A percentile compares a stretch with the other conserved stretches of the same genome.
These are phyloP conservation scores for Casuarina cunninghamiana DNA, from an alignment of 306 rosid genomes.

Conservation along the genomic window DNA sequence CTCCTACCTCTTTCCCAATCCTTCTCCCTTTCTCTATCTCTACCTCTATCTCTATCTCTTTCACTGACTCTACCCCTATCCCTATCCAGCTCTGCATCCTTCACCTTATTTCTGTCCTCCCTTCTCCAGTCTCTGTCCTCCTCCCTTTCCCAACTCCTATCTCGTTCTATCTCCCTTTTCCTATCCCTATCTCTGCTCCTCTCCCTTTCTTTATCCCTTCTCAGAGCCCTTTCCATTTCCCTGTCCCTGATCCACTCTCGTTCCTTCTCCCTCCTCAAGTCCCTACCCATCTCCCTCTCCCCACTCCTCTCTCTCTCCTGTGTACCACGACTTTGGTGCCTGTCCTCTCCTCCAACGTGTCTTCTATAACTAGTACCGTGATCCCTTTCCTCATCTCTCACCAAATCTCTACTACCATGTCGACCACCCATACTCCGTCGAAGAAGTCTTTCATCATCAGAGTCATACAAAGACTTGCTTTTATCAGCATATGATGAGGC, in stretches of 20 bases:
- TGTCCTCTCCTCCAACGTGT: slow-evolving; percentile 24
- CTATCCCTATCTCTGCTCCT: slow-evolving; percentile 52
- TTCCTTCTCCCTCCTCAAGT: slow-evolving; percentile 36
- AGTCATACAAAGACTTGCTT: slow-evolving; percentile 31
- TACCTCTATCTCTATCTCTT: slow-evolving; percentile 29
- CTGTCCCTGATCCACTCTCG: slow-evolving; percentile 49
- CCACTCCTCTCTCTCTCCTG: slow-evolving; percentile 44
- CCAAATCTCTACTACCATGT: slow-evolving; percentile 29
- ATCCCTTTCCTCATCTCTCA: slow-evolving; percentile 55
- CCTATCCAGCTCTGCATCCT: slow-evolving; percentile 51
- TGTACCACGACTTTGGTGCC: slow-evolving; percentile 34
- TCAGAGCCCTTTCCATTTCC: slow-evolving; percentile 26
- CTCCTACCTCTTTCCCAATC: slow-evolving; percentile 33
- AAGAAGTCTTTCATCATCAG: slow-evolving; percentile 45
- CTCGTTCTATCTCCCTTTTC: slow-evolving; percentile 60
- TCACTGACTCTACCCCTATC: slow-evolving; percentile 30
- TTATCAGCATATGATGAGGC: slow-evolving; percentile 31
- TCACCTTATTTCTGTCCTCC: slow-evolving; percentile 49
- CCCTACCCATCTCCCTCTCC: slow-evolving; percentile 48
- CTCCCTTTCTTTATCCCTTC: slow-evolving; percentile 54
- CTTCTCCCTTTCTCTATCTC: slow-evolving; percentile 47
- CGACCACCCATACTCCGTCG: slow-evolving; percentile 29
- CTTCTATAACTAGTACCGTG: slow-evolving; percentile 27
- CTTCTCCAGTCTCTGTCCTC: slow-evolving; percentile 51
- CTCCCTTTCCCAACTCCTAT: slow-evolving; percentile 48